These are phyloP conservation scores for Penicillium malachiteum DNA, from an alignment of 495 filamentous ascomycete species.

Conservation along the genomic window DNA sequence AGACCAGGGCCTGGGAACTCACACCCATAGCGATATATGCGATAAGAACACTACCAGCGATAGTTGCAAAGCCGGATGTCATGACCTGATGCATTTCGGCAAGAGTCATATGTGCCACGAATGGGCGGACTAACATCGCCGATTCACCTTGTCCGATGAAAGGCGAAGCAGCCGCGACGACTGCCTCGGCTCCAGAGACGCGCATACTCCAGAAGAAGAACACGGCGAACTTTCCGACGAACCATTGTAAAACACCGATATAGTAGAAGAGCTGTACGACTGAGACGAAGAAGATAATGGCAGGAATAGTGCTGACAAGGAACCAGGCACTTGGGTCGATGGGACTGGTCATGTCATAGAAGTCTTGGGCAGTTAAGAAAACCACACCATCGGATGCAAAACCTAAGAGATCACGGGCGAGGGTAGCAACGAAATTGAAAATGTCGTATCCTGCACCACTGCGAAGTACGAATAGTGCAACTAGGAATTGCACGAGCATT, in stretches of 20 bases:
- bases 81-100: conserved; percentile 91
- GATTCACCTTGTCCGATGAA: conserved; percentile 95
- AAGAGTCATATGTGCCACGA: conserved; percentile 75
- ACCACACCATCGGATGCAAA: conserved; percentile 66
- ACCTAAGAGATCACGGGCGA: conserved; percentile 67
- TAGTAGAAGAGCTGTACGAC: conserved; percentile 82
- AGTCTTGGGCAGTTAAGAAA: conserved; percentile 63
- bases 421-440: conserved; percentile 76
- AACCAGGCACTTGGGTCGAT: conserved; percentile 55
- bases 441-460: conserved; percentile 77
- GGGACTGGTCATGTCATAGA: conserved; percentile 19
- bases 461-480: conserved; percentile 83
- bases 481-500: conserved; percentile 83
- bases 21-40: conserved; percentile 79
- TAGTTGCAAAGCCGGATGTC: conserved; percentile 71
- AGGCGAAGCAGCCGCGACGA: conserved; percentile 89
- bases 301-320: conserved; percentile 68
- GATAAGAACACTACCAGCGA: conserved; percentile 72
- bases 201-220: conserved; percentile 89
- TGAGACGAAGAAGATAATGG: conserved; percentile 92
- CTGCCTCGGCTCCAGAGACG: conserved; percentile 90
- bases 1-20: conserved; percentile 81
- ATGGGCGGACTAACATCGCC: conserved; percentile 86
- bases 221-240: conserved; percentile 76
- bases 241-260: conserved; percentile 79